A percentile compares a stretch with the other conserved stretches of the same genome.
Conservation (phyloP, 164 flowering plant species). For the Aristolochia californica region DNA sequence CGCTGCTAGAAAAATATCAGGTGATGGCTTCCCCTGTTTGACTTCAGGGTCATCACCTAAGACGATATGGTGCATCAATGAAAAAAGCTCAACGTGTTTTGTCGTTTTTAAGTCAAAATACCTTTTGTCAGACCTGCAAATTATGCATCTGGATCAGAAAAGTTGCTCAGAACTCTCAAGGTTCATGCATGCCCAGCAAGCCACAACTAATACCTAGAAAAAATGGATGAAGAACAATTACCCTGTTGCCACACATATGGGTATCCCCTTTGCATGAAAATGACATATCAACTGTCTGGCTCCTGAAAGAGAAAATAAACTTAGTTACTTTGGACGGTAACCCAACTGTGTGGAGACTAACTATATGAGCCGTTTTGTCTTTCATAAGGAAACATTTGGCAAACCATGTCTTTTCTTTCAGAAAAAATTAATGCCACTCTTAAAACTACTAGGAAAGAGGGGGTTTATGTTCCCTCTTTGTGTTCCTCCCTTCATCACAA, state of each 20-base stretch:
- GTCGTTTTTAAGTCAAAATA: slow-evolving; percentile 85
- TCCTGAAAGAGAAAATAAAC: slow-evolving; percentile 28
- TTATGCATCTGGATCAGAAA: slow-evolving; percentile 10
- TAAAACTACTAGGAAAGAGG: no score
- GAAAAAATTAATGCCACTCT: no score
- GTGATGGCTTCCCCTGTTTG: slow-evolving; percentile 85
- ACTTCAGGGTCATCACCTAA: slow-evolving; percentile 97
- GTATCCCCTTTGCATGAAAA: slow-evolving; percentile 63
- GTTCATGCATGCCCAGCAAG: background rate
- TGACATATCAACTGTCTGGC: slow-evolving; percentile 62
- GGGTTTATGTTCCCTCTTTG: no score
- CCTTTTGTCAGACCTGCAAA: slow-evolving; percentile 54
- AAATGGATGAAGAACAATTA: slow-evolving; percentile 13
- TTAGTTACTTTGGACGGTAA: no score
- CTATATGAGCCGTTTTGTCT: no score
- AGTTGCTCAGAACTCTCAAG: background rate
- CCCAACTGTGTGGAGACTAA: no score
- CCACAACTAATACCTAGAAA: background rate
- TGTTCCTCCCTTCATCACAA: no score
- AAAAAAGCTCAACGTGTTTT: slow-evolving; percentile 64
- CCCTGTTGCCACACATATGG: slow-evolving; percentile 94
- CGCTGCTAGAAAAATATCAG: slow-evolving; percentile 80
- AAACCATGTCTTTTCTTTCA: no score
- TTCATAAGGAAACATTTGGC: no score
- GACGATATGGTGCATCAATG: slow-evolving; percentile 91